These are phyloP conservation scores for Marchantia polymorpha DNA, from an alignment of 225 moss, liverwort and hornwort species.

Conservation along the genomic window DNA sequence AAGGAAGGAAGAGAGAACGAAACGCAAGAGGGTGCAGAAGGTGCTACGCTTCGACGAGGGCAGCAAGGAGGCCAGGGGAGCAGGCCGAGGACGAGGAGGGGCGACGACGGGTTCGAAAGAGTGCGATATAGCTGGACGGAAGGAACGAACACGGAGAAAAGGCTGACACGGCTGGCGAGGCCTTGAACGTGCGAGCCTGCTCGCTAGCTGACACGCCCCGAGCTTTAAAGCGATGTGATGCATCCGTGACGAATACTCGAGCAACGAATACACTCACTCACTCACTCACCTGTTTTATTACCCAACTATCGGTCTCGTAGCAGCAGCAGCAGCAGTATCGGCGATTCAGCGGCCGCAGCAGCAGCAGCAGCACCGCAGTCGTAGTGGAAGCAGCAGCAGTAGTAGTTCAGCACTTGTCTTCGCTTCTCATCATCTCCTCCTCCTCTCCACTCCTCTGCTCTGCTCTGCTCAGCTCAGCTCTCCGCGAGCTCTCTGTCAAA, in stretches of 20 bases:
- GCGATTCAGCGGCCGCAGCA: too few relatives aligned
- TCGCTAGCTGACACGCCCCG: background rate
- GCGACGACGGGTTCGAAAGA: background rate
- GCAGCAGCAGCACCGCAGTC: too few relatives aligned
- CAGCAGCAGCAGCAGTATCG: too few relatives aligned
- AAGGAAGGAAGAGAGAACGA: background rate
- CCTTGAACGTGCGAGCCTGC: slow-evolving; percentile 11
- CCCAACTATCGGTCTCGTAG: background rate
- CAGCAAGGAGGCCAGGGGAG: background rate
- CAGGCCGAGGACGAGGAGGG: background rate
- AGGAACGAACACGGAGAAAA: background rate
- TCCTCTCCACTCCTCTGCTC: too few relatives aligned
- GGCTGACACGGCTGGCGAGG: slow-evolving; percentile 1
- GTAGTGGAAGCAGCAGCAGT: too few relatives aligned
- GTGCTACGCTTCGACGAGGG: background rate
- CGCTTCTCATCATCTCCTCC: too few relatives aligned
- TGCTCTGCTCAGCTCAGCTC: too few relatives aligned
- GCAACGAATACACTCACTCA: background rate
- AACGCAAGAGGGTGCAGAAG: background rate
- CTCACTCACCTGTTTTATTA: background rate
- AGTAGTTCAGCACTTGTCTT: too few relatives aligned
- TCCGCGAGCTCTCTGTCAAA: too few relatives aligned
- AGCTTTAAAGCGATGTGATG: slow-evolving; percentile 5
- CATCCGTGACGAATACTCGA: background rate
- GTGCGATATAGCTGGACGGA: slow-evolving; percentile 13